phyloP scores from a whole-genome alignment of 2,329 filamentous ascomycete genomes.

The Colletotrichum lini region DNA sequence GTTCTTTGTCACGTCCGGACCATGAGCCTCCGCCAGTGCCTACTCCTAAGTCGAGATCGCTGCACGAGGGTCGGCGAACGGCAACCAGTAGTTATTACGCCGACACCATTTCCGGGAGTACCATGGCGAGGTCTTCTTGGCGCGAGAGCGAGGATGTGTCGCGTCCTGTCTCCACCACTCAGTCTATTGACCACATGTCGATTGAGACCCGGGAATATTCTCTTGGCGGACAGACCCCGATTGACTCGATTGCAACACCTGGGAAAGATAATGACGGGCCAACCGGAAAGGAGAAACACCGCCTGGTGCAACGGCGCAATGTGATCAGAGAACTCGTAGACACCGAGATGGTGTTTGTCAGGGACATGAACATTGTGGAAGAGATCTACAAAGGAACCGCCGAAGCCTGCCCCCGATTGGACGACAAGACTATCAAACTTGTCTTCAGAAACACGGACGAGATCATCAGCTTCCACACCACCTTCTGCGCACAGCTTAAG shows the following conservation, averaged over 20 bases:
- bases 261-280: constrained; percentile 58
- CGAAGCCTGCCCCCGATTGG: constrained; percentile 83
- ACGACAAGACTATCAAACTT: constrained; percentile 86
- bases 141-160: constrained; percentile 62
- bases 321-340: constrained; percentile 93
- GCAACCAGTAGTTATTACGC: constrained; percentile 59
- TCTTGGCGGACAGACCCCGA: constrained; percentile 53
- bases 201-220: constrained; percentile 59
- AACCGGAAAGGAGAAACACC: constrained; percentile 72
- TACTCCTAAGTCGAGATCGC: constrained; percentile 43
- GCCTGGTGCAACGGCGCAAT: constrained; percentile 84
- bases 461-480: constrained; percentile 87
- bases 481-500: constrained; percentile 85
- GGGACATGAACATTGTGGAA: constrained; percentile 97
- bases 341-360: constrained; percentile 90
- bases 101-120: constrained; percentile 59
- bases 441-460: constrained; percentile 95
- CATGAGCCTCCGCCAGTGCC: constrained; percentile 68
- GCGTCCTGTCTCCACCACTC: constrained; percentile 59
- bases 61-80: constrained; percentile 47
- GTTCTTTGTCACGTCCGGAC: constrained; percentile 57
- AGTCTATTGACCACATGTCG: constrained; percentile 63
- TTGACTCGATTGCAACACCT: constrained; percentile 55
- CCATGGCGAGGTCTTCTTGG: constrained; percentile 58
- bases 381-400: constrained; percentile 98